A percentile compares a stretch with the other conserved stretches of the same genome.
These are phyloP conservation scores for Hysterium pulicare DNA, from an alignment of 2,329 filamentous ascomycete species.

Conservation along the genomic window DNA sequence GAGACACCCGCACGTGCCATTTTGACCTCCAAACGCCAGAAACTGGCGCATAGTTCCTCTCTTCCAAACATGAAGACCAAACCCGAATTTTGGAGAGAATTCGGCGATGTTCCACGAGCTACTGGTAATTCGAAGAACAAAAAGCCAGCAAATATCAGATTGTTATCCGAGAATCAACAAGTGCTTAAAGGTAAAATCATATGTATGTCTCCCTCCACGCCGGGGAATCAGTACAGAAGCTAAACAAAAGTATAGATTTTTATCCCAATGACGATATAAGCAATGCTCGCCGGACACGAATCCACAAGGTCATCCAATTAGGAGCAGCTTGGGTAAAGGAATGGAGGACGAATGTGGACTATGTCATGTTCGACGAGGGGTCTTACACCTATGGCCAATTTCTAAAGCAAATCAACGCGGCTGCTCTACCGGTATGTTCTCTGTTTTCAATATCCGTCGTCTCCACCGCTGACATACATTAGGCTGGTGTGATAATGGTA, in stretches of 20 bases:
- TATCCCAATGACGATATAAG: constrained; percentile 76
- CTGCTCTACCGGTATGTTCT: constrained; percentile 46
- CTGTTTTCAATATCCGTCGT: not conserved
- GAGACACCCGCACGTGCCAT: constrained; percentile 1
- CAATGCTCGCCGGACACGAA: constrained; percentile 64
- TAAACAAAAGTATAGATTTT: constrained; percentile 53
- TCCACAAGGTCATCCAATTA: constrained; percentile 61
- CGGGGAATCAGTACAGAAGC: not conserved
- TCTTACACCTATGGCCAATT: constrained; percentile 61
- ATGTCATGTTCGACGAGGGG: constrained; percentile 73
- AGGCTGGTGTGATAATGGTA: constrained; percentile 49
- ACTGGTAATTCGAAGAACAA: constrained; percentile 26
- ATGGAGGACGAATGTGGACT: constrained; percentile 60
- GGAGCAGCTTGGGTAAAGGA: constrained; percentile 69
- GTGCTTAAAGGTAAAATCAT: constrained; percentile 31
- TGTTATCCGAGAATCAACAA: constrained; percentile 30
- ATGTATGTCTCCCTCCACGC: constrained; percentile 16
- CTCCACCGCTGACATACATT: constrained; percentile 4
- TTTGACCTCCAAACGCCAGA: not conserved
- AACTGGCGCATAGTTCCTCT: constrained; percentile 21
- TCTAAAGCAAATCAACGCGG: constrained; percentile 51
- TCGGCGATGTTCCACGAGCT: constrained; percentile 29
- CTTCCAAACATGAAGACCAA: constrained; percentile 14
- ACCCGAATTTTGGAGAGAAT: constrained; percentile 23
- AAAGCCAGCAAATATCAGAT: constrained; percentile 27